Conservation (phyloP, 208 protist genomes). For the Leishmania turanica region DNA sequence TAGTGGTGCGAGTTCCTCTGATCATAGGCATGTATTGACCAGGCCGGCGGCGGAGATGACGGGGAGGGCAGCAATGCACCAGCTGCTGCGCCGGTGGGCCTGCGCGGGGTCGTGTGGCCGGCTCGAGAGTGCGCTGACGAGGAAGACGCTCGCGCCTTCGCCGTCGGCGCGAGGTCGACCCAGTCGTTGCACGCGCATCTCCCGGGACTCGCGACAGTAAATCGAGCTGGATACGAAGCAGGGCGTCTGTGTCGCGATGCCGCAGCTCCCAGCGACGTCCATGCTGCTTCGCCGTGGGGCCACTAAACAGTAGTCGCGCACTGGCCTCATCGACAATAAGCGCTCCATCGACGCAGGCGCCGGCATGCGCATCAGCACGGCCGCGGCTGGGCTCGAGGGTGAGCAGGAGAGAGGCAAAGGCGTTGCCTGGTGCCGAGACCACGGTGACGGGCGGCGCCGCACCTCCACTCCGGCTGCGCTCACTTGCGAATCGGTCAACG, state of each 20-base stretch:
- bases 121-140: background rate
- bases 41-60: background rate
- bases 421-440: background rate
- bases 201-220: constrained; percentile 10
- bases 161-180: background rate
- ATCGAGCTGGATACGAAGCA: constrained; percentile 26
- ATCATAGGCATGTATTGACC: constrained; percentile 4
- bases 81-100: background rate
- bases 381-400: background rate
- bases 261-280: constrained; percentile 30
- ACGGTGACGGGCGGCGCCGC: background rate
- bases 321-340: constrained; percentile 11
- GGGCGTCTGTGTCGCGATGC: constrained; percentile 25
- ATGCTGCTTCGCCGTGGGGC: constrained; percentile 17
- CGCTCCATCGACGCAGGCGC: constrained; percentile 17
- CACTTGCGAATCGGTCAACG: background rate
- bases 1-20: constrained; percentile 2
- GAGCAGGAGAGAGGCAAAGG: constrained; percentile 28
- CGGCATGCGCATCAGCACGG: background rate
- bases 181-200: background rate
- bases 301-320: constrained; percentile 21
- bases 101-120: background rate
- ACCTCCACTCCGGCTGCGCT: background rate
- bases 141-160: background rate
- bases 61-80: background rate